Evolutionary conservation across 306 rosid genomes (phyloP).

Genomic region (Prinsepia uniflora): DNA sequence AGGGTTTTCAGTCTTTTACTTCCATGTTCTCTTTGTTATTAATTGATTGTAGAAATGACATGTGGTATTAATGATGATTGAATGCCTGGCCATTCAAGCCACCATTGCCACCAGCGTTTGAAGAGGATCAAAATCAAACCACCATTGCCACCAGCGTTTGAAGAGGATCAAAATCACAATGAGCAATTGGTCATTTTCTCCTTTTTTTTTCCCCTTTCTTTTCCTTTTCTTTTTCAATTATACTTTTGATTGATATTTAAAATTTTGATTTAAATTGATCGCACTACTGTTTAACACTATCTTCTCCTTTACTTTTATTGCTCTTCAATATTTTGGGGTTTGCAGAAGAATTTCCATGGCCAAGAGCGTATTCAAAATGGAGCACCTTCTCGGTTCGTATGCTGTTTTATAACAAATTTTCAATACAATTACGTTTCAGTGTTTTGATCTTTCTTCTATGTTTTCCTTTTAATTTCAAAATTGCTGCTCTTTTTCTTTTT

Average conservation of each 20-base stretch:
- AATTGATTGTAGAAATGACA: too few species aligned
- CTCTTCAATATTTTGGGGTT: constrained; percentile 1
- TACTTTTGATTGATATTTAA: not conserved
- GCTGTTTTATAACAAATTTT: not conserved
- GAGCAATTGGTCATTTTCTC: not conserved
- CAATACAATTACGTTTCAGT: not conserved
- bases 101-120: too few species aligned
- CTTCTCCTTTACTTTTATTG: not conserved
- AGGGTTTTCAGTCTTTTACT: too few species aligned
- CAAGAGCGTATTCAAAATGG: constrained; percentile 38
- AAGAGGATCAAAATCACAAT: too few species aligned
- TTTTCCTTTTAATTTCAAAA: not conserved
- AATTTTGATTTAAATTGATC: not conserved
- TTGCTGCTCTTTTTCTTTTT: not conserved
- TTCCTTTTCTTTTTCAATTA: constrained; percentile 2
- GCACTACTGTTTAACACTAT: constrained; percentile 10
- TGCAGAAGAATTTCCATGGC: constrained; percentile 32
- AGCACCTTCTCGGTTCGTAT: constrained; percentile 45
- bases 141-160: too few species aligned
- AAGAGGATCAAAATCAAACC: too few species aligned
- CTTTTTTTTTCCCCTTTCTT: too few species aligned
- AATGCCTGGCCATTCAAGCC: too few species aligned
- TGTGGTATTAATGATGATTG: too few species aligned
- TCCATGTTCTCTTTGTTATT: too few species aligned
- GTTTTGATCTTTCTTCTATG: not conserved